Base-by-base conservation (phyloP, 2,329 filamentous ascomycete genomes). In the Trichoderma gracile region DNA sequence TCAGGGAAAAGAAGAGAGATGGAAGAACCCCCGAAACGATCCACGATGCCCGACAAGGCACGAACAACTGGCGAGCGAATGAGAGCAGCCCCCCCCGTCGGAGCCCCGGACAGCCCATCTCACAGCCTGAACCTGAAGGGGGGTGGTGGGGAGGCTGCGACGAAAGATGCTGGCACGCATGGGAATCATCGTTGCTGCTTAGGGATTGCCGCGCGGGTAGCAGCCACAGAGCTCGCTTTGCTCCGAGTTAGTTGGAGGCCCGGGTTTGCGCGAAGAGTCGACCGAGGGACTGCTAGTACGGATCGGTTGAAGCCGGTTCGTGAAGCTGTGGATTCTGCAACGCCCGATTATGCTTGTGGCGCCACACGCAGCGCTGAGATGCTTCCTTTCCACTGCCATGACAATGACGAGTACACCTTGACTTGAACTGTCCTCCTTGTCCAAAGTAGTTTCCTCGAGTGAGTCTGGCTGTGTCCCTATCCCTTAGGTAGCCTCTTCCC, bases 121-220 rank as follows among this genome's bases (percentile, higher is more conserved):
- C 46, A 42, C 47, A 42, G 25, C 49, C 49, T 33, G 49, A 52
- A 14, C 52, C 27, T 52, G 49, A 52, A 30, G 27, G 46, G 46
- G 47, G 33, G 4, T 10, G 33, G 33, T 2, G 12, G 33, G 27
- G 42, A 42, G 17, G 30, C 23, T 60, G 57, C 19, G 23, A 30
- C 43, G 21, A 52, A 52, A 23, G 57, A 50, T 52, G 57, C 57
- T 60, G 50, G 57, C 33, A 53, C 21, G 45, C 56, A n/a, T 27
- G 8, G 21, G 45, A 59, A 59, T 45, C 46, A 21, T 33, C 12
- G 25, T 19, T 53, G 12, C n/a, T 61, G 58, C 59, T 62, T 53
- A 62, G 59, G 49, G 59, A 62, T 62, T 62, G 53, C 59, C 59
- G 59, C 59, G 59, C 59, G 59, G 56, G 59, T 62, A 62, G 49